phyloP scores from a whole-genome alignment of 306 rosid species.

The Ochetophila trinervis region DNA sequence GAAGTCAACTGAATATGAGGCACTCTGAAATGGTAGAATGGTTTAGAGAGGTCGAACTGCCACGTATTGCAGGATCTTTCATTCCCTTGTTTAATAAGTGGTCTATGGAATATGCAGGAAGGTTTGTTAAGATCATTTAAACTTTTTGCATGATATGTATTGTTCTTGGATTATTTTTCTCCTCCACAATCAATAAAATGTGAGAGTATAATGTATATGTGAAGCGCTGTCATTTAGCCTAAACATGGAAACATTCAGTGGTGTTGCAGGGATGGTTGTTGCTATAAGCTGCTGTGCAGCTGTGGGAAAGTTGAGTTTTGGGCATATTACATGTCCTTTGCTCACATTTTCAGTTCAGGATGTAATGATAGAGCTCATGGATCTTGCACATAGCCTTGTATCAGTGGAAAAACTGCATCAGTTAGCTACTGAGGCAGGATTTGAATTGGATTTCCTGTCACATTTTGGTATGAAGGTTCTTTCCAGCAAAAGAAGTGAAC shows the following conservation, averaged over 20 bases:
- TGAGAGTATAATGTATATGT: background rate
- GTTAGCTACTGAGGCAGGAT: constrained; percentile 63
- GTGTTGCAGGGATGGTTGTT: constrained; percentile 70
- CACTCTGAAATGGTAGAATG: constrained; percentile 51
- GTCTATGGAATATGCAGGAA: constrained; percentile 78
- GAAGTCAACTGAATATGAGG: constrained; percentile 37
- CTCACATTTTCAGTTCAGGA: constrained; percentile 30
- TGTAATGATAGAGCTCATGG: constrained; percentile 56
- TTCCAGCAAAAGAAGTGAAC: constrained; percentile 53
- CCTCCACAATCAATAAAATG: background rate
- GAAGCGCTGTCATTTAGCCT: constrained; percentile 21
- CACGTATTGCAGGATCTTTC: constrained; percentile 46
- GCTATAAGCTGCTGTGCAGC: constrained; percentile 69
- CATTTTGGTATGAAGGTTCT: constrained; percentile 61
- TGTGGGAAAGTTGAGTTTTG: constrained; percentile 50
- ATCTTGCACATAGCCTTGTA: constrained; percentile 49
- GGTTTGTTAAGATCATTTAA: constrained; percentile 47
- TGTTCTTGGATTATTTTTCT: constrained; percentile 12
- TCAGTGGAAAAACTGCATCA: constrained; percentile 56
- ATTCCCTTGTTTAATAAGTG: constrained; percentile 60
- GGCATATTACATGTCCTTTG: constrained; percentile 25
- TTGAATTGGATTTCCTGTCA: constrained; percentile 47
- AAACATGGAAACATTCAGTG: constrained; percentile 54
- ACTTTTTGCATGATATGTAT: constrained; percentile 21
- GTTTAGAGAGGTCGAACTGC: constrained; percentile 53